These are phyloP conservation scores for Adansonia rubrostipa DNA, from an alignment of 441 rosid genomes.

Conservation along the genomic window DNA sequence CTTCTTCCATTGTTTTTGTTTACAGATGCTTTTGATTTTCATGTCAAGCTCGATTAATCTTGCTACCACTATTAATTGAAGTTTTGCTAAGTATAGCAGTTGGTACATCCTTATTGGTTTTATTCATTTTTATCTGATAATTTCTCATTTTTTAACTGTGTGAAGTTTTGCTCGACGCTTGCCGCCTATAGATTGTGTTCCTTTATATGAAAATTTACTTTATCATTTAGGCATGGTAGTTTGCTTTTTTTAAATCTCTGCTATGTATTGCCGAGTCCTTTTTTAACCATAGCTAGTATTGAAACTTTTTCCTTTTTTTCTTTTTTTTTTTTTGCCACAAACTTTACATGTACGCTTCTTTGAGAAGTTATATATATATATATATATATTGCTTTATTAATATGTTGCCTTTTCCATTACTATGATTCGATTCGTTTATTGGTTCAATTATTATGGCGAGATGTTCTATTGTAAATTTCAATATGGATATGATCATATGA, in stretches of 20 bases:
- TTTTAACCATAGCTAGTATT: neutral
- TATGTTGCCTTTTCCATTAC: neutral
- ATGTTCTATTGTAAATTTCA: neutral
- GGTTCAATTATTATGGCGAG: neutral
- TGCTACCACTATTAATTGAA: conserved; percentile 13
- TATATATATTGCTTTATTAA: neutral
- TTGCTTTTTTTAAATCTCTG: neutral
- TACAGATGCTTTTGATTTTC: conserved; percentile 11
- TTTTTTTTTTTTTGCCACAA: neutral
- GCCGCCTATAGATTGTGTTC: neutral
- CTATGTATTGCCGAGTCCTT: neutral
- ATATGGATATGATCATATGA: neutral
- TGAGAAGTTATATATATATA: neutral
- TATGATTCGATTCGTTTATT: neutral
- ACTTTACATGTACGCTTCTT: neutral
- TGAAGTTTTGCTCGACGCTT: neutral
- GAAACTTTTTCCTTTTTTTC: neutral
- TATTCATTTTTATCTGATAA: neutral
- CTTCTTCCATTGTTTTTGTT: neutral
- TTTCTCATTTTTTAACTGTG: neutral
- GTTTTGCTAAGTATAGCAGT: neutral
- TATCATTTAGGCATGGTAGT: neutral
- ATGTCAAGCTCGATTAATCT: conserved; percentile 20
- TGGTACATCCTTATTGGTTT: neutral
- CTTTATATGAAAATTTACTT: conserved; percentile 2